Base-by-base conservation (phyloP, 345 rosid genomes). In the Moricandia moricandioides region DNA sequence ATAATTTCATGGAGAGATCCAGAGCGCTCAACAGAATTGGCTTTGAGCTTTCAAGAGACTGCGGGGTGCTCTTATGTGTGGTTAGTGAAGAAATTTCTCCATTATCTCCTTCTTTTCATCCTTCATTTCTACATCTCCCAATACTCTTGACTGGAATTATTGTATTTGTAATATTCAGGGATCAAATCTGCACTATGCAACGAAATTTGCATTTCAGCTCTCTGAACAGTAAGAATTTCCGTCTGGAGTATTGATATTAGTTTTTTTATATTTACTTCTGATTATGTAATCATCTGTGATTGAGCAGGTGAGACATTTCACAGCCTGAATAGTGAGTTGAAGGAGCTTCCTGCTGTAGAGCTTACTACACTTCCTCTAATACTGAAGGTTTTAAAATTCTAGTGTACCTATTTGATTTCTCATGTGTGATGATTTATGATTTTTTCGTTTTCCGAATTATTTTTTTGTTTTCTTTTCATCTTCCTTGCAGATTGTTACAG, bases 1-100 rank as follows among this genome's bases (percentile, higher is more conserved):
- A 96, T 96, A 70, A 96, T 96, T 78, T 89, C 98, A 18, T 96
- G 98, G 99, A 89, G 94, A 87, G 98, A 96, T 70, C 92, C 96
- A 8, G 99, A 92, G 43, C 86, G 75, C 69, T 84, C 89, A 62
- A 86, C 96, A 11, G 99, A 96, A 81, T 79, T 96, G 82, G 99
- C 99, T 35, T 87, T 92, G 73, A 92, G 99, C 83, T 96, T 96
- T 80, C 98, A 96, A 82, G 99, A 96, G 83, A 84, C 88, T 43
- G 82, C 89, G 2, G 98, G 99, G 58, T 96, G 99, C 84, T 84
- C 98, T 40, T 96, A 88, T 62, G 87, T 96, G 76, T 96, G 99
- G 82, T 79, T 52, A 79, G 78, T 74, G 34, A 63, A 8, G 62
- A 43, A 33, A 16, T 57, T 37, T 45, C 24, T 57, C 61, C 73